phyloP scores from a whole-genome alignment of 495 filamentous ascomycete genomes.

The Aspergillus nanangensis region DNA sequence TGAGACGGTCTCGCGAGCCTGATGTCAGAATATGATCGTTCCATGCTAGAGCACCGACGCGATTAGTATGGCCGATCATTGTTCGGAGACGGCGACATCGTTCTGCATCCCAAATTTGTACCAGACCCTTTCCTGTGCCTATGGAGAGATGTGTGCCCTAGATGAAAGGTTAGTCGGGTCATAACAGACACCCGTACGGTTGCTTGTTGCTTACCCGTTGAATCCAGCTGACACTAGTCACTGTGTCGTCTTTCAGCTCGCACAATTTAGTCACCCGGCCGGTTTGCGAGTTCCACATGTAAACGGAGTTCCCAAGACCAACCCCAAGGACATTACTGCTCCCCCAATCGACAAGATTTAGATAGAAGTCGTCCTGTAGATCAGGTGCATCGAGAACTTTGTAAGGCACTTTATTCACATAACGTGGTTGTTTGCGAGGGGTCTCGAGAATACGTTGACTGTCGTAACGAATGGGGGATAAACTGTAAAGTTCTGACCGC shows the following conservation, averaged over 20 bases:
- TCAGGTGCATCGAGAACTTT: constrained; percentile 97
- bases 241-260: constrained; percentile 86
- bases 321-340: constrained; percentile 90
- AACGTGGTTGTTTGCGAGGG: constrained; percentile 79
- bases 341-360: constrained; percentile 98
- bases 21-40: constrained; percentile 97
- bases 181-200: neutral
- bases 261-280: constrained; percentile 89
- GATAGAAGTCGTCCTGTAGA: constrained; percentile 92
- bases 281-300: constrained; percentile 93
- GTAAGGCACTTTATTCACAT: constrained; percentile 92
- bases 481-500: constrained; percentile 84
- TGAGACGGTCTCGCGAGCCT: constrained; percentile 86
- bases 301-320: constrained; percentile 88
- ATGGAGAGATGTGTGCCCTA: constrained; percentile 92
- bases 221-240: constrained; percentile 97
- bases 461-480: constrained; percentile 84
- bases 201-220: constrained; percentile 53
- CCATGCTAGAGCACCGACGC: constrained; percentile 92
- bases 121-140: constrained; percentile 86
- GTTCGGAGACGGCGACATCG: constrained; percentile 78
- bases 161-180: constrained; percentile 6
- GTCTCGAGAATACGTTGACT: constrained; percentile 89
- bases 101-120: constrained; percentile 97
- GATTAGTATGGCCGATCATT: constrained; percentile 92